Conservation (phyloP, 2,329 filamentous ascomycete species). For the Fusarium papillatum region DNA sequence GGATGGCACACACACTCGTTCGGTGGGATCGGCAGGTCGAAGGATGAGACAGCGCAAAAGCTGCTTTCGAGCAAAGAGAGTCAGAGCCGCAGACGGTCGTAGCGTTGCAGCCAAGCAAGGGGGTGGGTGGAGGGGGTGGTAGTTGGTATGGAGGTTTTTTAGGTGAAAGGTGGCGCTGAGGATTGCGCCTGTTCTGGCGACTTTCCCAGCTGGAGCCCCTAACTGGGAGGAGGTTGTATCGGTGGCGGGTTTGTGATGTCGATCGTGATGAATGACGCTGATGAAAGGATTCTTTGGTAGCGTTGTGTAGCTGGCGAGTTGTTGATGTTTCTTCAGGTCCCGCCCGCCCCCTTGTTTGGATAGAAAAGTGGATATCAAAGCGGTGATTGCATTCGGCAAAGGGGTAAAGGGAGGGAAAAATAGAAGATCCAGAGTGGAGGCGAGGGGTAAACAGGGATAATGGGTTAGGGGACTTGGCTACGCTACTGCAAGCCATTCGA, state of each 20-base stretch:
- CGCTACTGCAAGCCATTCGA: constrained; percentile 10
- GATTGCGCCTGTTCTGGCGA: constrained; percentile 13
- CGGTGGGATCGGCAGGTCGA: constrained; percentile 26
- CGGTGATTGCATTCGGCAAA: constrained; percentile 11
- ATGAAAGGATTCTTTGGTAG: neutral
- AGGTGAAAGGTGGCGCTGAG: constrained; percentile 2
- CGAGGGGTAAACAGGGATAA: neutral
- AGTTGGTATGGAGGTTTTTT: neutral
- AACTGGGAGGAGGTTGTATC: neutral
- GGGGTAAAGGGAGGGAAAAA: constrained; percentile 19
- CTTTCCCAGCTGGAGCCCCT: constrained; percentile 4
- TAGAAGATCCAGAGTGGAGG: constrained; percentile 34
- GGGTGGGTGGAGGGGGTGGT: neutral
- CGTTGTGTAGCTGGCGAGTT: neutral
- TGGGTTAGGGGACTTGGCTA: constrained; percentile 23
- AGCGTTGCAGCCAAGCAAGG: constrained; percentile 23
- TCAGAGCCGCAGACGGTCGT: constrained; percentile 24
- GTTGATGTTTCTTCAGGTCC: neutral
- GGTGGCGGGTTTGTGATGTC: neutral
- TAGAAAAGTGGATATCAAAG: constrained; percentile 14
- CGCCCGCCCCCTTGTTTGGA: constrained; percentile 24
- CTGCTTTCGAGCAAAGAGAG: constrained; percentile 10
- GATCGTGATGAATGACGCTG: neutral
- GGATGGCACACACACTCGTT: constrained; percentile 15
- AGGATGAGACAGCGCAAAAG: constrained; percentile 16